phyloP scores from a whole-genome alignment of 2,329 filamentous ascomycete species.

The Cladosporium sp. region DNA sequence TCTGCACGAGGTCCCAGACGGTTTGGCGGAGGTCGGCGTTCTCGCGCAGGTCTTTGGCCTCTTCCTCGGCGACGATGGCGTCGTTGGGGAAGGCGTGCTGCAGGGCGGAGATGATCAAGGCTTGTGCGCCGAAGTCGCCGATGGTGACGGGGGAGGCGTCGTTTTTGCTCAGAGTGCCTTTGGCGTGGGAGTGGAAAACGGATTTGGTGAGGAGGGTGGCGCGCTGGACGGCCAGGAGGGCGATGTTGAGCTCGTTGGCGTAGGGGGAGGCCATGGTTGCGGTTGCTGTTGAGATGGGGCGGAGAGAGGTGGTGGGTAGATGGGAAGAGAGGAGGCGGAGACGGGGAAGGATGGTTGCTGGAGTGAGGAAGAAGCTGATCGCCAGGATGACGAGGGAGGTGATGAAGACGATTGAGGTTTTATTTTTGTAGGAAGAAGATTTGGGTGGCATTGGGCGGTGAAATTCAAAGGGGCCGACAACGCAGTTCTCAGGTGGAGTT shows the following conservation, averaged over 20 bases:
- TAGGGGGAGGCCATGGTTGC: slow-evolving; percentile 48
- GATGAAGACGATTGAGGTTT: slow-evolving; percentile 6
- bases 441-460: slow-evolving; percentile 5
- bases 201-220: slow-evolving; percentile 71
- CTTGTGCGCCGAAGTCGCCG: slow-evolving; percentile 96
- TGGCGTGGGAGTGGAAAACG: slow-evolving; percentile 83
- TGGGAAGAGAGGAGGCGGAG: slow-evolving; percentile 37
- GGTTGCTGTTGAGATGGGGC: slow-evolving; percentile 14
- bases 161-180: slow-evolving; percentile 90
- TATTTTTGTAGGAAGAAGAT: no score
- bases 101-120: slow-evolving; percentile 88
- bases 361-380: slow-evolving; percentile 33
- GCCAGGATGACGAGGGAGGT: slow-evolving; percentile 37
- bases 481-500: neutral
- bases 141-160: slow-evolving; percentile 97
- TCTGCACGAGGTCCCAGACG: slow-evolving; percentile 80
- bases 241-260: slow-evolving; percentile 73
- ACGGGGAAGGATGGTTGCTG: slow-evolving; percentile 36
- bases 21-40: slow-evolving; percentile 66
- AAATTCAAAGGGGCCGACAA: neutral
- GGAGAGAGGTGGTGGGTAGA: slow-evolving; percentile 18
- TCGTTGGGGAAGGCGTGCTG: slow-evolving; percentile 86
- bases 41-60: slow-evolving; percentile 72
- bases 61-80: slow-evolving; percentile 92
- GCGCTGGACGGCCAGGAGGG: slow-evolving; percentile 84